Base-by-base conservation (phyloP, 306 rosid genomes). In the Heteromeles arbutifolia region DNA sequence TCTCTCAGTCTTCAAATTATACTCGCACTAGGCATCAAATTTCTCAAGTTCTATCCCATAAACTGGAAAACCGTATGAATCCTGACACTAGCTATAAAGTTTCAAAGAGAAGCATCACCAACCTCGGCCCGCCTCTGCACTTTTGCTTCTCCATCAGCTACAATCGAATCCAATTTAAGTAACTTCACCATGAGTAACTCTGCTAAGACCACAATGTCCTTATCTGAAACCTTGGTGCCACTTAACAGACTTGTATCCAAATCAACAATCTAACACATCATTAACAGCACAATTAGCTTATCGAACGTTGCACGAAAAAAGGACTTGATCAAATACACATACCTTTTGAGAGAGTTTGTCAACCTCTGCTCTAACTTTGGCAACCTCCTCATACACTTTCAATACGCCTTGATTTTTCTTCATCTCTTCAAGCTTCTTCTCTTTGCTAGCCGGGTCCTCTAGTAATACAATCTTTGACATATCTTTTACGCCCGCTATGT, bases 391-490 rank as follows among this genome's bases (percentile, higher is more conserved):
- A 59, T 52, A 84, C 14, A 90, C 87, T 76, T 84, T 85, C 5
- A 74, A 67, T 12, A 70, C 41, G 44, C 74, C 76, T 53, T 78
- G 80, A 56, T 72, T 91, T 67, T 53, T 86, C 78, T 82, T 80
- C 84, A 84, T 87, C 82, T 87, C 87, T 65, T 80, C 69, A 4
- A 86, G 82, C 84, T 86, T 92, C 80, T 74, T 86, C 82, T 89
- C 96, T 82, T 72, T 85, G 80, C 90, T 88, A 1, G 91, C 93
- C 50, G 97, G 96, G 78, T 92, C 96, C 83, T 92, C 95, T 19
- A 88, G 50, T 76, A 92, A 76, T 9, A 89, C 39, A 77, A 92
- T 80, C 75, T 89, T 88, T 10, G 92, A 87, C 93, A 65, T 79
- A 62, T 92, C 93, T 72, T 82, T 75, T 56, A 89, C 80, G n/a